Percentiles rank a stretch among this genome's conserved stretches.
These are phyloP conservation scores for Emiliania huxleyi DNA, from an alignment of 78 protist genomes.

Conservation along the genomic window DNA sequence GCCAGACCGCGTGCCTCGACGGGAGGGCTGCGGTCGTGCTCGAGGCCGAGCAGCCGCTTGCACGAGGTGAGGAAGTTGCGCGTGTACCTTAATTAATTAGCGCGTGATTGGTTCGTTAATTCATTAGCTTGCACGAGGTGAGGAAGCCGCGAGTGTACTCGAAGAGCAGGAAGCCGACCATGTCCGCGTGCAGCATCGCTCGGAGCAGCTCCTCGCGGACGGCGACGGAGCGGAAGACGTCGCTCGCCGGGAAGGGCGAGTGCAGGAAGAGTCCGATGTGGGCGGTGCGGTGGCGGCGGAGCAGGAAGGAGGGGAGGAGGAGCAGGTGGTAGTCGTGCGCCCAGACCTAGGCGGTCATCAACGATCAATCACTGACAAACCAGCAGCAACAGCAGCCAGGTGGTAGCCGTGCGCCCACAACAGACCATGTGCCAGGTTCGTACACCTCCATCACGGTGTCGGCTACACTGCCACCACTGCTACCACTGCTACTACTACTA, in stretches of 20 bases:
- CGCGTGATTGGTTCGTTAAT: no score
- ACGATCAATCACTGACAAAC: constrained; percentile 41
- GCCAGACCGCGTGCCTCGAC: no score
- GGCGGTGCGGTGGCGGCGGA: neutral
- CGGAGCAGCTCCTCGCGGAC: constrained; percentile 70
- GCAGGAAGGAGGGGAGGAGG: neutral
- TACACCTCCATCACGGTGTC: no score
- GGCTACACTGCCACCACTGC: no score
- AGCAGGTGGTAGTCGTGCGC: constrained; percentile 45
- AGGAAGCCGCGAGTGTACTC: neutral
- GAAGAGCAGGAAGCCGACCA: constrained; percentile 78
- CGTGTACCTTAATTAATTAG: no score
- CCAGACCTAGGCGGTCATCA: no score
- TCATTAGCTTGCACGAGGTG: neutral
- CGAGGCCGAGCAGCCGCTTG: constrained; percentile 12
- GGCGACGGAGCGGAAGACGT: constrained; percentile 80
- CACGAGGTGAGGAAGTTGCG: neutral
- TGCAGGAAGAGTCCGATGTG: constrained; percentile 86
- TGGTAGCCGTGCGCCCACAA: constrained; percentile 85
- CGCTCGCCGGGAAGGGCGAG: constrained; percentile 84
- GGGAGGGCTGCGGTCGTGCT: no score
- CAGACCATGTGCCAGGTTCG: no score
- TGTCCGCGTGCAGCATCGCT: constrained; percentile 68
- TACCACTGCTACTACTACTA: no score
- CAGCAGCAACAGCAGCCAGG: constrained; percentile 72